Base-by-base conservation (phyloP, 164 flowering plant genomes). In the Kalanchoe fedtschenkoi region DNA sequence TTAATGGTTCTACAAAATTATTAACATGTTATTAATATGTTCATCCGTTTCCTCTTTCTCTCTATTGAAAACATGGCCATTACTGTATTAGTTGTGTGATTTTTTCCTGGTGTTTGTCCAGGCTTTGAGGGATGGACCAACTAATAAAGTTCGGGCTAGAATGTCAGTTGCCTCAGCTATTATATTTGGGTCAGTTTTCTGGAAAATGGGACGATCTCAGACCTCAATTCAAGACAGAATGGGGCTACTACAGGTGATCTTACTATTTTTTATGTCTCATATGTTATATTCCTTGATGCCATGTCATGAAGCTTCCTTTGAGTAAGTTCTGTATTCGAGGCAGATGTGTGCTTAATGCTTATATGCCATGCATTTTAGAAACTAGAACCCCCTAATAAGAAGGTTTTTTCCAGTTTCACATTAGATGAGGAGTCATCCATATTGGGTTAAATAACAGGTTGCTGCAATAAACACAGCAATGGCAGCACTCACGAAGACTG, bases 401-500 rank as follows among this genome's bases (percentile, higher is more conserved):
- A 37, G 39, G 13, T 5, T 37, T n/a, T n/a, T n/a, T n/a, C n/a
- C n/a, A n/a, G 39, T 11, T 37, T 37, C 39, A 19, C 8, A n/a
- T 44, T 19, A 44, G 24, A 17, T n/a, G 21, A n/a, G 5, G 22
- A 6, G 9, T 35, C 43, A 22, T 35, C 16, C 28, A 41, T 61
- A 9, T 14, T 55, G 32, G 33, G 34, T 16, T 39, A 14, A 37
- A 4, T 26, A 62, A 46, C 74, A 93, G 99, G 95, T 90, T 76
- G 88, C 95, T 74, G 97, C 96, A 59, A 93, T 90, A 77, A 93
- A 93, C 73, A 93, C 99, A 14, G 96, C 99, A 60, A 93, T 90
- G 99, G 97, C 97, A 72, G 99, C 99, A 69, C 92, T 93, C 15
- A 88, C 96, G 65, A 93, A 93, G 76, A 93, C 99, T 6, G 91